Evolutionary conservation across 2,329 filamentous ascomycete species (phyloP), one percentile per base, ranked within the genome.

Genomic region (Colletotrichum sp.): DNA sequence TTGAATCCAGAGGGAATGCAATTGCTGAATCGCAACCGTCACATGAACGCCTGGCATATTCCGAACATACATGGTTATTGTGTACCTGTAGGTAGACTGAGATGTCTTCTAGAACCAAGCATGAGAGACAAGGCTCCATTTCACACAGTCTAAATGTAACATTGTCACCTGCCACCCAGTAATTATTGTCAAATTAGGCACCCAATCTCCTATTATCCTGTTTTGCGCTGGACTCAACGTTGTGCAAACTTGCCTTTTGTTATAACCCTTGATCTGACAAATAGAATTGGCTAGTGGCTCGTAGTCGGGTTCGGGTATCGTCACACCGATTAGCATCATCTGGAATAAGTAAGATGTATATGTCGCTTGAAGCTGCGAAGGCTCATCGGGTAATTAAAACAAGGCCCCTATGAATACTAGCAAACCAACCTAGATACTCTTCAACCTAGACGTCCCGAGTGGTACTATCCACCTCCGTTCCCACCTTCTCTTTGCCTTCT

Each of bases 231-330:
- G 25, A 25, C 6, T 5, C 12, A 11, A 13, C 4, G 11, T 52
- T 22, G 6, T 8, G 3, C 6, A 1, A 2, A 52, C 6, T 5
- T 22, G 4, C 12, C 6, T 22, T 3, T 1, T n/a, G n/a, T 8
- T 52, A 11, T 22, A 6, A 7, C 19, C 19, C 11, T n/a, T 49
- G 19, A 49, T 25, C 25, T 25, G 25, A 25, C 25, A 25, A 25
- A 25, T 25, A 25, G 25, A 25, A 25, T 25, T 25, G 25, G 25
- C 25, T 25, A 25, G 25, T 25, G 25, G 25, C 25, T 25, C 25
- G 25, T 25, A 25, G 25, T 25, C 25, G 25, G 25, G 25, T 25
- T 39, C 8, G 36, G 6, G 19, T 12, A 12, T 49, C 39, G 11
- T 49, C 19, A 49, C 39, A 49, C 39, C 9, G 5, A 11, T 6